These are phyloP conservation scores for Aspergillus hortae DNA, from an alignment of 2,329 filamentous ascomycete species.

Conservation along the genomic window DNA sequence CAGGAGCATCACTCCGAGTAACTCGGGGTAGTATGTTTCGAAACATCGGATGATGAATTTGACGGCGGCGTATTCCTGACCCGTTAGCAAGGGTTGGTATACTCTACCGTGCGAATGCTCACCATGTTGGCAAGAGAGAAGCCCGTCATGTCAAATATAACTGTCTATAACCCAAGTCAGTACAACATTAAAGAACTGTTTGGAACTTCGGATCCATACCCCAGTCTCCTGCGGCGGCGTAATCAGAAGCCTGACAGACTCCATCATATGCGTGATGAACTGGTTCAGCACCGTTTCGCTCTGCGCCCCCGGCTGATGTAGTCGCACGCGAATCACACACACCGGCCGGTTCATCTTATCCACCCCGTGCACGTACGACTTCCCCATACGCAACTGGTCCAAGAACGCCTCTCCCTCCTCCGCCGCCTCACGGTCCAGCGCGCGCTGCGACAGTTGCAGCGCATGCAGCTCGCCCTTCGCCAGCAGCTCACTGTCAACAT, in stretches of 20 bases:
- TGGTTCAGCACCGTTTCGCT: conserved; percentile 74
- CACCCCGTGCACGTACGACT: conserved; percentile 79
- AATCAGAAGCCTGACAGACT: conserved; percentile 77
- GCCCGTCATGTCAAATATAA: conserved; percentile 90
- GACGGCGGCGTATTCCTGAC: conserved; percentile 78
- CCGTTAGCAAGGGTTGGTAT: not conserved
- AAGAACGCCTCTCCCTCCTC: conserved; percentile 71
- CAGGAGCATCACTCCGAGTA: conserved; percentile 77
- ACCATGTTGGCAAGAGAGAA: conserved; percentile 93
- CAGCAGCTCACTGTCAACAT: conserved; percentile 83
- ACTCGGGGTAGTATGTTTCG: conserved; percentile 94
- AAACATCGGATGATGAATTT: conserved; percentile 99
- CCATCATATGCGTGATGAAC: conserved; percentile 87
- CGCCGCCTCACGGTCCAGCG: conserved; percentile 46
- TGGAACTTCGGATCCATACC: conserved; percentile 51
- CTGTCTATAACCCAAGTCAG: conserved; percentile 54
- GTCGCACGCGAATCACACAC: conserved; percentile 72
- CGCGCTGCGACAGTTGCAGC: conserved; percentile 48
- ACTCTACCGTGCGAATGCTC: conserved; percentile 18
- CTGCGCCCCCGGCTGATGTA: conserved; percentile 81
- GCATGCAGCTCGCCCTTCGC: conserved; percentile 66
- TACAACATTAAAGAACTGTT: not conserved
- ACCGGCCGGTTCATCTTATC: conserved; percentile 80
- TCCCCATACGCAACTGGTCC: conserved; percentile 76
- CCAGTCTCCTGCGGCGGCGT: conserved; percentile 78